phyloP scores from a whole-genome alignment of 2,329 filamentous ascomycete species.

The Sclerotiophoma versabilis region DNA sequence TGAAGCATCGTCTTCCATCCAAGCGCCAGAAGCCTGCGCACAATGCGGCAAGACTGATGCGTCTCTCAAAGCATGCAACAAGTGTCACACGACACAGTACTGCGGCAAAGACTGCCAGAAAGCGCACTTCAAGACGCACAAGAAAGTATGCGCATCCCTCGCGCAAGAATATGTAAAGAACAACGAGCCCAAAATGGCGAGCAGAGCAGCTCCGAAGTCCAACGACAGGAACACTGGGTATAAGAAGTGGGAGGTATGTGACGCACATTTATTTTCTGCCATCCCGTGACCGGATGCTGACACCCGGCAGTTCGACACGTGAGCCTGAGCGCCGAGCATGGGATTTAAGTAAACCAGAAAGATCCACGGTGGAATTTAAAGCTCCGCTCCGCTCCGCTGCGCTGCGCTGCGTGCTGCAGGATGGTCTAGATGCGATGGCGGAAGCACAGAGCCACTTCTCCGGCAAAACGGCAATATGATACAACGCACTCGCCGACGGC shows the following conservation, averaged over 20 bases:
- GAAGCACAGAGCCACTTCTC: conserved; percentile 8
- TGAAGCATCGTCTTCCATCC: conserved; percentile 4
- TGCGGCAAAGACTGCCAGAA: conserved; percentile 53
- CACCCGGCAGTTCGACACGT: conserved; percentile 10
- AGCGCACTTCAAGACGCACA: conserved; percentile 49
- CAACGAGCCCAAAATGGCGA: conserved; percentile 51
- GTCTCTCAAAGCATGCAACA: conserved; percentile 47
- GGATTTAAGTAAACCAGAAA: not conserved
- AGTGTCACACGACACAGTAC: conserved; percentile 50
- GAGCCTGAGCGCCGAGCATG: not conserved
- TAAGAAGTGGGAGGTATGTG: conserved; percentile 51
- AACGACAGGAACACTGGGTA: conserved; percentile 44
- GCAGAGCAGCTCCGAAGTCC: conserved; percentile 38
- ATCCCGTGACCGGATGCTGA: too few relatives aligned
- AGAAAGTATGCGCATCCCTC: conserved; percentile 49
- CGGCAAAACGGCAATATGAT: conserved; percentile 13
- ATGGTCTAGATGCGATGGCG: not conserved
- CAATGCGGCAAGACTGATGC: conserved; percentile 31
- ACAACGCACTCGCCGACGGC: not conserved
- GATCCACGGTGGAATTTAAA: not conserved
- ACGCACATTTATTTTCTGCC: too few relatives aligned
- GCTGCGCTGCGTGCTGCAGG: not conserved
- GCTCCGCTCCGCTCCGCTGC: conserved; percentile 9
- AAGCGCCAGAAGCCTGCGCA: conserved; percentile 29
- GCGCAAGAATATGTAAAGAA: conserved; percentile 50